Conservation (phyloP, 148 eudicot species). For the Limonium bicolor region DNA sequence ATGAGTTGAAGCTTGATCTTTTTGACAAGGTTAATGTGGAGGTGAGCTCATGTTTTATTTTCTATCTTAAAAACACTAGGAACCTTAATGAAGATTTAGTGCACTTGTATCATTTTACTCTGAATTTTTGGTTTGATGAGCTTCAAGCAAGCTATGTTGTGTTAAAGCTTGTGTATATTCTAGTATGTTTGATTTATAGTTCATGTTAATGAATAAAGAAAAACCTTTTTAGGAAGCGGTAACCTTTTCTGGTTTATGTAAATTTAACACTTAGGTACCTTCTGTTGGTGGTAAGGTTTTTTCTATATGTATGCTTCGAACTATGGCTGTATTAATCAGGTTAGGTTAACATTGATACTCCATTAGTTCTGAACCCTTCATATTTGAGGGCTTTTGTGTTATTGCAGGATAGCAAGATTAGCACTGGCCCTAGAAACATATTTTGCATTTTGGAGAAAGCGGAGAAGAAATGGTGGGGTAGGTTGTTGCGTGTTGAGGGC, state of each 20-base stretch:
- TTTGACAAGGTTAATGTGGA: conserved; percentile 79
- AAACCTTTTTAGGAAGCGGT: too few species aligned
- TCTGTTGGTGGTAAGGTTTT: too few species aligned
- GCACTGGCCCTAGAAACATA: conserved; percentile 53
- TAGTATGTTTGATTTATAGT: too few species aligned
- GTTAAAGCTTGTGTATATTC: too few species aligned
- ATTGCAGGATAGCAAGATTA: conserved; percentile 77
- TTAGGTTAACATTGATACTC: neutral
- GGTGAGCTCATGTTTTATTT: conserved; percentile 25
- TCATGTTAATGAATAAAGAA: too few species aligned
- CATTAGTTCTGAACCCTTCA: neutral
- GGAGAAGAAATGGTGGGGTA: conserved; percentile 84
- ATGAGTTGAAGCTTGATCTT: conserved; percentile 69
- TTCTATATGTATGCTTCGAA: too few species aligned
- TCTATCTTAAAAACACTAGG: neutral
- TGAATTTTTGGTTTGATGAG: neutral
- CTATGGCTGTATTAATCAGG: too few species aligned
- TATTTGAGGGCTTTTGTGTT: neutral
- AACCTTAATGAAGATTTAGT: neutral
- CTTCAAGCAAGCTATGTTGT: neutral
- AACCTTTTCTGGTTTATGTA: too few species aligned
- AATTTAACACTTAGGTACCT: too few species aligned
- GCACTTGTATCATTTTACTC: too few species aligned
- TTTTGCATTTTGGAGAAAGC: conserved; percentile 73
- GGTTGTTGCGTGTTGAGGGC: conserved; percentile 51